A percentile compares a stretch with the other conserved stretches of the same genome.
Conservation (phyloP, 106 monocot species). For the Cymbidium sinense region DNA sequence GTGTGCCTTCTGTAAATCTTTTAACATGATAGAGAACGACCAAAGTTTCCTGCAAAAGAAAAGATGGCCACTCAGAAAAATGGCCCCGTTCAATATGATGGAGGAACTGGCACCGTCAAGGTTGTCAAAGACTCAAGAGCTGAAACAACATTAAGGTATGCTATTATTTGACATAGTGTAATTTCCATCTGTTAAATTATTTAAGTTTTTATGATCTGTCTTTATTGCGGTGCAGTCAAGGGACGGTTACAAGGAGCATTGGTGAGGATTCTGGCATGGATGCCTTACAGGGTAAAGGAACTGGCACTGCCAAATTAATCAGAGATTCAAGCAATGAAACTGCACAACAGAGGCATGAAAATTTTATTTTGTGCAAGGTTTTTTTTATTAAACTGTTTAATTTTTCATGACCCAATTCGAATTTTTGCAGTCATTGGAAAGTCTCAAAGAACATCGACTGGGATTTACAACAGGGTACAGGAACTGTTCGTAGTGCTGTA, state of each 20-base stretch:
- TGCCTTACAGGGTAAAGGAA: conserved; percentile 35
- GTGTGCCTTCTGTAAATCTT: neutral
- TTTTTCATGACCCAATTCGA: neutral
- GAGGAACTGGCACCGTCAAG: conserved; percentile 19
- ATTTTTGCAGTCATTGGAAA: conserved; percentile 30
- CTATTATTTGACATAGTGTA: neutral
- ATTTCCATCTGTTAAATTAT: neutral
- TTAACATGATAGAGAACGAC: conserved; percentile 58
- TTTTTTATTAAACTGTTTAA: neutral
- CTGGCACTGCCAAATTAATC: conserved; percentile 8
- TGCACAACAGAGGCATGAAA: conserved; percentile 29
- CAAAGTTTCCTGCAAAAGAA: conserved; percentile 40
- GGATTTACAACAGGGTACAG: conserved; percentile 45
- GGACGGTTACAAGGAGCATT: conserved; percentile 27
- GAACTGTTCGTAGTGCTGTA: conserved; percentile 41
- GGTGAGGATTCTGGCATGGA: conserved; percentile 28
- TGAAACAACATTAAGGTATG: conserved; percentile 35
- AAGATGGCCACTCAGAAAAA: conserved; percentile 28
- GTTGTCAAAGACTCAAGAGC: conserved; percentile 13
- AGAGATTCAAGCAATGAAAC: conserved; percentile 15
- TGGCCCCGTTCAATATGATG: conserved; percentile 27
- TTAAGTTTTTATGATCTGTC: neutral
- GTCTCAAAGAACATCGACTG: conserved; percentile 24
- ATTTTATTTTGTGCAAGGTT: neutral
- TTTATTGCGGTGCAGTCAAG: conserved; percentile 24